These are phyloP conservation scores for Bremia lactucae DNA, from an alignment of 352 stramenopile species.

Conservation along the genomic window DNA sequence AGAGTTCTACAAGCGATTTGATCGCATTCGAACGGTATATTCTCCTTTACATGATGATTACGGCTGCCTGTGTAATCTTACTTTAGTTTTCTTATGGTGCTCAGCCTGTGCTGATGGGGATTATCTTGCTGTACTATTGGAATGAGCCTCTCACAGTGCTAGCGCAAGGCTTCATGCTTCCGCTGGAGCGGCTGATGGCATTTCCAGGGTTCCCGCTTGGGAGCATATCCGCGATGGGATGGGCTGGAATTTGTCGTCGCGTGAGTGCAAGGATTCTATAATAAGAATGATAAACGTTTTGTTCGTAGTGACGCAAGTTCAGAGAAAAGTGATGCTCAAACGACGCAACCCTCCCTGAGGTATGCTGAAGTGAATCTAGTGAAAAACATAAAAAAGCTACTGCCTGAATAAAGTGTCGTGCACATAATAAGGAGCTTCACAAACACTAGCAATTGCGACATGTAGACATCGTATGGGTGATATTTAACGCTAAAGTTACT, in stretches of 20 bases:
- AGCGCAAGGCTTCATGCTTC: slow-evolving; percentile 66
- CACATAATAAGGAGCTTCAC: no score
- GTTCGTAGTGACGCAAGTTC: no score
- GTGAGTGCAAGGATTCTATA: slow-evolving; percentile 56
- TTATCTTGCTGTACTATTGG: slow-evolving; percentile 63
- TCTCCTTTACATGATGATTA: not conserved
- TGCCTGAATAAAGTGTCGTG: no score
- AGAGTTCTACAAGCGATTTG: slow-evolving; percentile 60
- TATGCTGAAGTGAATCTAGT: no score
- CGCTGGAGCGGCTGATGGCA: slow-evolving; percentile 62
- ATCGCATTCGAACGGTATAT: slow-evolving; percentile 40
- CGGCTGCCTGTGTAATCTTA: not conserved
- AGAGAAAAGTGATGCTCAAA: not conserved
- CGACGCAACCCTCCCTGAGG: not conserved
- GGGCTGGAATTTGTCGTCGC: slow-evolving; percentile 63
- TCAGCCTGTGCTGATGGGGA: slow-evolving; percentile 47
- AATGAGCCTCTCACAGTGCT: slow-evolving; percentile 58
- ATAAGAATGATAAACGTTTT: not conserved
- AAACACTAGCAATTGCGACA: no score
- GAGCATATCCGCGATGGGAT: slow-evolving; percentile 63
- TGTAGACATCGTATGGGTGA: slow-evolving; percentile 11
- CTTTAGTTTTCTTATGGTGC: not conserved
- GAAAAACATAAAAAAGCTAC: no score
- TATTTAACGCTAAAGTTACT: slow-evolving; percentile 35
- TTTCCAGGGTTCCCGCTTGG: slow-evolving; percentile 71